phyloP scores from a whole-genome alignment of 2,329 filamentous ascomycete genomes.

The Fusarium sp. region DNA sequence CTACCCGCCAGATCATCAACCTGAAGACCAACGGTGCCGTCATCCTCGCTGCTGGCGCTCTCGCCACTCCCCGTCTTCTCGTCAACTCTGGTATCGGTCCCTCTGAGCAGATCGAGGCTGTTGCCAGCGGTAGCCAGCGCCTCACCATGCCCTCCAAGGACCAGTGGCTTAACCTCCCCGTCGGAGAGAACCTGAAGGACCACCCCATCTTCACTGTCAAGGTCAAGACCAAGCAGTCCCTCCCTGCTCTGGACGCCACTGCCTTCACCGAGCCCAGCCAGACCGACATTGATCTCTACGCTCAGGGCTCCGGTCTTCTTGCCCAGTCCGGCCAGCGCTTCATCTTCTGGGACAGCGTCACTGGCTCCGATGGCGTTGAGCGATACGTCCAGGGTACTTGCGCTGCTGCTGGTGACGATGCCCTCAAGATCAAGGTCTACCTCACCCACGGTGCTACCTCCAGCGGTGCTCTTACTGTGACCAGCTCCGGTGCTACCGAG shows the following conservation, averaged over 20 bases:
- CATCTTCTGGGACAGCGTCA: conserved; percentile 61
- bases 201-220: conserved; percentile 59
- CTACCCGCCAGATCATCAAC: conserved; percentile 45
- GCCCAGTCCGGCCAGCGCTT: conserved; percentile 61
- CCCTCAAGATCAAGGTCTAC: conserved; percentile 63
- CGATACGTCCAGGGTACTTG: conserved; percentile 61
- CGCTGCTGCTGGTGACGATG: conserved; percentile 56
- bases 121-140: conserved; percentile 63
- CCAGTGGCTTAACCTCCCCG: conserved; percentile 69
- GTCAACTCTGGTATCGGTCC: conserved; percentile 73
- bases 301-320: conserved; percentile 55
- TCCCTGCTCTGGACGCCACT: conserved; percentile 50
- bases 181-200: conserved; percentile 70
- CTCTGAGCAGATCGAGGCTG: conserved; percentile 66
- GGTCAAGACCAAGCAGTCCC: conserved; percentile 57
- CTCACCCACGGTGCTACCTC: conserved; percentile 64
- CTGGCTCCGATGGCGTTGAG: conserved; percentile 55
- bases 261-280: conserved; percentile 47
- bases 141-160: conserved; percentile 62
- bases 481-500: conserved; percentile 56
- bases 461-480: conserved; percentile 59
- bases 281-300: conserved; percentile 51
- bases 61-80: conserved; percentile 77
- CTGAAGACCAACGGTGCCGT: conserved; percentile 56
- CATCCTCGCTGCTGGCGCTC: conserved; percentile 75